Percentiles rank a stretch among this genome's conserved stretches.
Conservation (phyloP, 2,329 filamentous ascomycete genomes). For the Fusarium temperatum region DNA sequence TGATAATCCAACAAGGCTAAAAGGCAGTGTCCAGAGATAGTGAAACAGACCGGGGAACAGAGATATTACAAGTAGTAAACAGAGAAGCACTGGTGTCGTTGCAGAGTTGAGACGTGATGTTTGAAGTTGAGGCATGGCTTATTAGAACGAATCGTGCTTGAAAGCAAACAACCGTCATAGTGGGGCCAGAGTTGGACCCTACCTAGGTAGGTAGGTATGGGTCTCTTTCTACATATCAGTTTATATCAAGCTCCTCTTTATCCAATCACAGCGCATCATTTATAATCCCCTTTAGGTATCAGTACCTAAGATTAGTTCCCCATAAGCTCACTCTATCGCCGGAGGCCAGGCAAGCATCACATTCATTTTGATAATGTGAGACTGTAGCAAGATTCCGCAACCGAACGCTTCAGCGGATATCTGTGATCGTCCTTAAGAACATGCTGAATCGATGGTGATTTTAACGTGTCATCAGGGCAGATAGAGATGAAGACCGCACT, state of each 20-base stretch:
- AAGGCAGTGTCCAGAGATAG: constrained; percentile 59
- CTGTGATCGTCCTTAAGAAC: not conserved
- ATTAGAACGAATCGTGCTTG: constrained; percentile 24
- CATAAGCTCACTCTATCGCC: not conserved
- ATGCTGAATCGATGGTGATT: not conserved
- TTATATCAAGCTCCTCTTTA: not conserved
- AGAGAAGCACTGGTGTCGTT: constrained; percentile 55
- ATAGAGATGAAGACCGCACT: not conserved
- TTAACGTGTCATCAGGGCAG: not conserved
- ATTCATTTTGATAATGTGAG: not conserved
- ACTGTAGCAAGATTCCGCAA: not conserved
- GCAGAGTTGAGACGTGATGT: constrained; percentile 49
- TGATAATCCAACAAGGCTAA: constrained; percentile 52
- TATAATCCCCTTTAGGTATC: constrained; percentile 20
- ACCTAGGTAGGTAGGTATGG: constrained; percentile 2
- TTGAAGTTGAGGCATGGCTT: constrained; percentile 56
- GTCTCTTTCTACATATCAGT: not conserved
- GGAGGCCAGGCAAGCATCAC: not conserved
- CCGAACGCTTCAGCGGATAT: not conserved
- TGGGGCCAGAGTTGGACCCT: constrained; percentile 42
- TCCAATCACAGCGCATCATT: constrained; percentile 33
- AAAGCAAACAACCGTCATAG: constrained; percentile 29
- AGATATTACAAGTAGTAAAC: constrained; percentile 58
- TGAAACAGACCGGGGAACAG: constrained; percentile 65
- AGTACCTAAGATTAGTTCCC: not conserved